Evolutionary conservation across 192 early-diverging fungal genomes (phyloP).

Genomic region (Backusella tarrabulga): DNA sequence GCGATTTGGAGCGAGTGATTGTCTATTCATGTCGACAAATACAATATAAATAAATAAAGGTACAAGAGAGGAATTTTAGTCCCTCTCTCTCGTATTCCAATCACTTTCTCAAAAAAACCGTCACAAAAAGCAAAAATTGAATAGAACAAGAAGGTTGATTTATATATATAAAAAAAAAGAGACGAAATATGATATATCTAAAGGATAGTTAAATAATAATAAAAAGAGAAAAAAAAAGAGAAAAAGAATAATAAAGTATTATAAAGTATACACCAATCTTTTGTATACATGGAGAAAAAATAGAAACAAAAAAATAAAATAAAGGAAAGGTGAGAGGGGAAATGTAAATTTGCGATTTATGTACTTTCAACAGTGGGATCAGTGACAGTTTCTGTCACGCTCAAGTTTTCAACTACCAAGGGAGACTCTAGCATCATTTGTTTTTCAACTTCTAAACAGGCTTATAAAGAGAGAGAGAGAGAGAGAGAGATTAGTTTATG

Average conservation of each 20-base stretch:
- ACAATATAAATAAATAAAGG: not conserved
- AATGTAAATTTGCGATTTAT: not conserved
- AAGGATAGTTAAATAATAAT: not conserved
- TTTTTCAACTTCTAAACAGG: conserved; percentile 14
- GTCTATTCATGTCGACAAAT: not conserved
- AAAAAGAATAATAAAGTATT: not conserved
- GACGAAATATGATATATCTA: not conserved
- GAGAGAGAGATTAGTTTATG: not conserved
- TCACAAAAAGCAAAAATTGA: no score
- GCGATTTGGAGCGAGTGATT: not conserved
- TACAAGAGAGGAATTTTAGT: not conserved
- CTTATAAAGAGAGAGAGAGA: not conserved
- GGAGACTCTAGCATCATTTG: conserved; percentile 9
- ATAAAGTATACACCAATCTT: not conserved
- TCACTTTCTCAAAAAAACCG: no score
- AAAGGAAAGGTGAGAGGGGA: not conserved
- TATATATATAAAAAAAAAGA: not conserved
- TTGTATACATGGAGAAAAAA: not conserved
- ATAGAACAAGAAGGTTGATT: not conserved
- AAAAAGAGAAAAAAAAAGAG: not conserved
- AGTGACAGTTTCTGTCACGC: not conserved
- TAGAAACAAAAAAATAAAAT: not conserved
- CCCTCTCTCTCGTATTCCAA: no score
- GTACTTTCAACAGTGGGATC: not conserved
- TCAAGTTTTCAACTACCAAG: not conserved